Evolutionary conservation across 108 stramenopile genomes (phyloP).

Genomic region (Cylindrotheca closterium): DNA sequence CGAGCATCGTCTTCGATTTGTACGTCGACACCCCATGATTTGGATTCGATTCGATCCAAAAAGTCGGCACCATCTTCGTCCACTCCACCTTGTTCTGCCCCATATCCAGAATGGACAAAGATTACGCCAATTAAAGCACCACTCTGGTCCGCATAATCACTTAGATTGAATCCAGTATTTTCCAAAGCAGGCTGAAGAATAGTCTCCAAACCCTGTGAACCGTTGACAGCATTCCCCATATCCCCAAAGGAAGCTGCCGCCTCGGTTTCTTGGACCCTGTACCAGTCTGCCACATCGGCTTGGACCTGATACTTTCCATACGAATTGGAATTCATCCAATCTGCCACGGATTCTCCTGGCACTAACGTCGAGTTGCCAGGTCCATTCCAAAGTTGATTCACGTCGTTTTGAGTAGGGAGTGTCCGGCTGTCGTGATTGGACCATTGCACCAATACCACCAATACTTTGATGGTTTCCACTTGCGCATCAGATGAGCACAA

Average conservation of each 20-base stretch:
- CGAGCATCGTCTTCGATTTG: background rate
- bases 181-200: slow-evolving; percentile 5
- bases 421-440: slow-evolving; percentile 46
- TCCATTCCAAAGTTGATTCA: slow-evolving; percentile 42
- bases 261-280: slow-evolving; percentile 40
- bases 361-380: slow-evolving; percentile 11
- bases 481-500: too few species aligned
- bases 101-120: slow-evolving; percentile 61
- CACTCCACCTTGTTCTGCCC: slow-evolving; percentile 43
- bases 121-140: slow-evolving; percentile 13
- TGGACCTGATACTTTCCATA: slow-evolving; percentile 31
- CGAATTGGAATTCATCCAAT: slow-evolving; percentile 25
- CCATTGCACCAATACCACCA: slow-evolving; percentile 56
- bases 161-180: background rate
- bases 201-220: slow-evolving; percentile 11
- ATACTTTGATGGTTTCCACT: slow-evolving; percentile 4
- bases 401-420: slow-evolving; percentile 36
- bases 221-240: slow-evolving; percentile 17
- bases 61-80: slow-evolving; percentile 1
- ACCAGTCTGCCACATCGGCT: slow-evolving; percentile 48
- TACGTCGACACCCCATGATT: background rate
- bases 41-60: slow-evolving; percentile 11
- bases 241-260: slow-evolving; percentile 44
- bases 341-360: slow-evolving; percentile 47
- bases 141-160: slow-evolving; percentile 17